Conservation (phyloP, 164 flowering plant species). For the Kalanchoe fedtschenkoi region DNA sequence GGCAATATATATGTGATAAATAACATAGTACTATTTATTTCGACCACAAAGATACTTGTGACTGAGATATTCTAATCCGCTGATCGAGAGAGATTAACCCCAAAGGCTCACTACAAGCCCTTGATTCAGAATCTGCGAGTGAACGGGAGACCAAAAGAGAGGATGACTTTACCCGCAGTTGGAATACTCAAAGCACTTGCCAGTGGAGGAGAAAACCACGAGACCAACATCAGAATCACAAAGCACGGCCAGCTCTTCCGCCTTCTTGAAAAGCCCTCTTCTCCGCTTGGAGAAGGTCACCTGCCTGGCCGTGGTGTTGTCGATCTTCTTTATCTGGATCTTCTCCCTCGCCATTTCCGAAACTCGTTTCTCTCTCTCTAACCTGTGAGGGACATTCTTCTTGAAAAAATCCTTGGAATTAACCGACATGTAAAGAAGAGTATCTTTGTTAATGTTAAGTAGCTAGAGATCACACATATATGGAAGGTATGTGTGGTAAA, state of each 20-base stretch:
- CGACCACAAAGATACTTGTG: too few relatives aligned
- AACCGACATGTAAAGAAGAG: conserved; percentile 2
- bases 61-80: too few relatives aligned
- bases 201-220: conserved; percentile 49
- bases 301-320: conserved; percentile 54
- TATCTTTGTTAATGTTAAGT: too few relatives aligned
- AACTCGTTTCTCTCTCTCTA: background rate
- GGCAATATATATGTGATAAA: too few relatives aligned
- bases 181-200: conserved; percentile 49
- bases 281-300: conserved; percentile 60
- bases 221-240: conserved; percentile 60
- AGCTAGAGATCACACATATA: background rate
- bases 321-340: conserved; percentile 59
- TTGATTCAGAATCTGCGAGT: too few relatives aligned
- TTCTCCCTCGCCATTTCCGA: conserved; percentile 51
- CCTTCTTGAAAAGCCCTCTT: conserved; percentile 60
- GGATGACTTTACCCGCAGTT: conserved; percentile 37
- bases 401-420: background rate
- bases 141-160: too few relatives aligned
- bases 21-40: too few relatives aligned
- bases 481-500: background rate
- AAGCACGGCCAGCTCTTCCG: conserved; percentile 53
- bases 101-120: too few relatives aligned
- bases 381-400: background rate
- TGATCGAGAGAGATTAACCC: too few relatives aligned